Base-by-base conservation (phyloP, 2,329 filamentous ascomycete genomes). In the Aaosphaeria pasadenensis region DNA sequence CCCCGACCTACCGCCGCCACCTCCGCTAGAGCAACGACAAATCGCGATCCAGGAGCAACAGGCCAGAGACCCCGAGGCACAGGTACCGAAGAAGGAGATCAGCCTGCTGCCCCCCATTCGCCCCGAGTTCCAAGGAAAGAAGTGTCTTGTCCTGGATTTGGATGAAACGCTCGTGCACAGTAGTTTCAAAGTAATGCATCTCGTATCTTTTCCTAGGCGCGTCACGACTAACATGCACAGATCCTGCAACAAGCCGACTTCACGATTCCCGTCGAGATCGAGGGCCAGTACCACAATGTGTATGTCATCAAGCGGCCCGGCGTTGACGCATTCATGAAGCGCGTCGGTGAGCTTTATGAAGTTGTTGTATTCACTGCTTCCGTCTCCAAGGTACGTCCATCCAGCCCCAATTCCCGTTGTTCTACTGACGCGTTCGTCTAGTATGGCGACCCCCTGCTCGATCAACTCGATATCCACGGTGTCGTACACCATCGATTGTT, bases 271-370 rank as follows among this genome's bases (percentile, higher is more conserved):
- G 94, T 99, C 30, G 94, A 99, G 66, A 99, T 99, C 55, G 94
- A 99, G 76, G 94, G 94, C 48, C 95, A 96, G 71, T 97, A 95
- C 68, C 94, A 99, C 74, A 99, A 99, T 64, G 95, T 99, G 46
- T 99, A 99, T 69, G 94, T 99, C 56, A 99, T 99, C 71, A 99
- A 99, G 76, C 85, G 94, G 63, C 94, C 94, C n/a, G 94, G 94
- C 46, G 94, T 99, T 17, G 94, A 99, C 67, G 87, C 95, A 56
- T 99, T 99, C 73, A 96, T 99, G 90, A 97, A 97, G 78, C 81
- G 94, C 50, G 91, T 99, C 33, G 94, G 94, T 43, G 94, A 99
- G 73, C 79, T 99, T 43, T 99, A 97, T 64, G 94, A 99, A 74
- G 92, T 99, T 43, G 94, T 99, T 29, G 92, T 99, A 41, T 99